Evolutionary conservation across 164 flowering plant species (phyloP).

Genomic region (Akebia trifoliata): DNA sequence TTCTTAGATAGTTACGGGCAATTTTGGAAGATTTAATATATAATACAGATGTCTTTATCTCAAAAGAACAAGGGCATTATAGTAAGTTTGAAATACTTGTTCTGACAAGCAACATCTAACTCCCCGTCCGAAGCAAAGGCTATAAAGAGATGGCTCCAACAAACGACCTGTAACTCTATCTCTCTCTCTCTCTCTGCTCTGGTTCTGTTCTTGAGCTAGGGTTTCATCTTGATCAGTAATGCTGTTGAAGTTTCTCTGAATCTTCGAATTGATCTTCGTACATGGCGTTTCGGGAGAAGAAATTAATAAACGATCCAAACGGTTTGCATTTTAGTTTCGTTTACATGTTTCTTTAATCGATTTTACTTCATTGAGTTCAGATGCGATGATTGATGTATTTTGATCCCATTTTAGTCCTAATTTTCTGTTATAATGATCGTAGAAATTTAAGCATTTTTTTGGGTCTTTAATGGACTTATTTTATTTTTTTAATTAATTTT

Average conservation of each 20-base stretch:
- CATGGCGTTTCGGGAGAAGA: constrained; percentile 66
- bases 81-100: not conserved
- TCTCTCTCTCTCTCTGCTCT: constrained; percentile 3
- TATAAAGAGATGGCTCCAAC: constrained; percentile 8
- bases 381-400: not conserved
- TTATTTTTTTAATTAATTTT: not conserved
- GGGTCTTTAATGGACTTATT: not conserved
- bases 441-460: not conserved
- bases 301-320: constrained; percentile 74
- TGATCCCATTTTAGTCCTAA: not conserved
- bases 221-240: constrained; percentile 9
- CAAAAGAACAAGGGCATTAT: not conserved
- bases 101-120: constrained; percentile 16
- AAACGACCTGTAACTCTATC: not conserved
- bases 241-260: constrained; percentile 8
- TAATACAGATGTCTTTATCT: not conserved
- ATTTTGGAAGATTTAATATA: too few species aligned
- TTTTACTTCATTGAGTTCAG: not conserved
- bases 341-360: not conserved
- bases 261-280: not conserved
- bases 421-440: not conserved
- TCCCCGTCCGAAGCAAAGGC: constrained; percentile 14
- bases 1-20: too few species aligned
- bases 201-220: constrained; percentile 4
- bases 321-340: constrained; percentile 29